Evolutionary conservation across 805 yeast species (phyloP).

Genomic region (Candida silvatica): DNA sequence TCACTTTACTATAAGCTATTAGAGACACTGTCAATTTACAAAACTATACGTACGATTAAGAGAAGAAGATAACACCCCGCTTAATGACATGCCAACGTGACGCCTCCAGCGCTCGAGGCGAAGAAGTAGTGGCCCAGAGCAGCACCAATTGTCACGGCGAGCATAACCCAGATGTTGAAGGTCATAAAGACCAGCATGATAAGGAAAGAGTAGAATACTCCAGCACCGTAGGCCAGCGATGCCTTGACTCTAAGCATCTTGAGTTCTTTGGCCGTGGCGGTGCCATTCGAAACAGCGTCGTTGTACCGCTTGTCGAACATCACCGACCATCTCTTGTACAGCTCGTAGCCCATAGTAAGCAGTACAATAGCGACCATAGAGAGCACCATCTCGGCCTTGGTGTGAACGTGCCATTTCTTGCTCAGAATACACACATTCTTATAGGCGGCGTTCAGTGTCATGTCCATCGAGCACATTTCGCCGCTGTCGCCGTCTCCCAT

Average conservation of each 20-base stretch:
- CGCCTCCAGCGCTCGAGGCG: slow-evolving; percentile 11
- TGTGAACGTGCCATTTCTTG: slow-evolving; percentile 30
- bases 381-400: slow-evolving; percentile 23
- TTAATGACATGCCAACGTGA: slow-evolving; percentile 22
- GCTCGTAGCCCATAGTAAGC: slow-evolving; percentile 29
- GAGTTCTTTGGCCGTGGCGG: slow-evolving; percentile 11
- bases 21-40: neutral
- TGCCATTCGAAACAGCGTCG: slow-evolving; percentile 3
- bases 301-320: slow-evolving; percentile 15
- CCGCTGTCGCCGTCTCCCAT: slow-evolving; percentile 6
- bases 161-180: slow-evolving; percentile 38
- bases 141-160: slow-evolving; percentile 33
- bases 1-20: slow-evolving; percentile 6
- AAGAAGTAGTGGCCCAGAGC: slow-evolving; percentile 28
- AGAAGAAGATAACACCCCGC: neutral
- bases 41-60: too few relatives aligned
- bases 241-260: slow-evolving; percentile 17
- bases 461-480: slow-evolving; percentile 27
- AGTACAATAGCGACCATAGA: slow-evolving; percentile 25
- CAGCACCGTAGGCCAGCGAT: slow-evolving; percentile 29
- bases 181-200: slow-evolving; percentile 42
- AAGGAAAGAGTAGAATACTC: slow-evolving; percentile 35
- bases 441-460: slow-evolving; percentile 36
- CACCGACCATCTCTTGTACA: slow-evolving; percentile 19
- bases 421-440: slow-evolving; percentile 33